phyloP scores from a whole-genome alignment of 371 early-diverging fungal species.

The Mucor plumbeus region DNA sequence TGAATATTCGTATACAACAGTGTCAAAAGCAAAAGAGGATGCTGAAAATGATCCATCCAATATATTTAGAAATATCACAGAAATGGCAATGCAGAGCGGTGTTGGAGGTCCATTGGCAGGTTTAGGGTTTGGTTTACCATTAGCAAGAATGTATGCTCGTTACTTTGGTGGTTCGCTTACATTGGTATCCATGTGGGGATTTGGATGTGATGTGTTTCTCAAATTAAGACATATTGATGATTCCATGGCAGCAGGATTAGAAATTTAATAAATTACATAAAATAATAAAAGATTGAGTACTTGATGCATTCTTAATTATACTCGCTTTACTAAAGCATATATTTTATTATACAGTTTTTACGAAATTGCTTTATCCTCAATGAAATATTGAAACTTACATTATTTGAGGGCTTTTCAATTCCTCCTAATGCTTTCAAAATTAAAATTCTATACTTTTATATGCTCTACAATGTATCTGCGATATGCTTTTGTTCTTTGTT shows the following conservation, averaged over 20 bases:
- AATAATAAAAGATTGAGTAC: too few relatives aligned
- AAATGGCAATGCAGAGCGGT: constrained; percentile 80
- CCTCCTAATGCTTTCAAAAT: too few relatives aligned
- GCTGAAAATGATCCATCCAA: constrained; percentile 47
- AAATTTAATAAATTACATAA: constrained; percentile 33
- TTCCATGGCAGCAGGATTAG: constrained; percentile 55
- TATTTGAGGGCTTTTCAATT: too few relatives aligned
- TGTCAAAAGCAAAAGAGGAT: constrained; percentile 63
- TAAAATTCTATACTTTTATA: too few relatives aligned
- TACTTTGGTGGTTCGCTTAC: constrained; percentile 95
- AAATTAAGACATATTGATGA: constrained; percentile 81
- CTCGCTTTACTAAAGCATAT: too few relatives aligned
- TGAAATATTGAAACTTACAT: too few relatives aligned
- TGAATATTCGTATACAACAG: constrained; percentile 94
- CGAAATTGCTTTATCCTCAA: too few relatives aligned
- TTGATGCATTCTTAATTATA: too few relatives aligned
- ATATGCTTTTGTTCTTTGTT: too few relatives aligned
- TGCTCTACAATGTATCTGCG: too few relatives aligned
- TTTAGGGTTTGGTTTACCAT: constrained; percentile 84
- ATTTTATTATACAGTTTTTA: too few relatives aligned
- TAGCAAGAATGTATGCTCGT: constrained; percentile 91
- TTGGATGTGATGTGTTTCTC: constrained; percentile 94
- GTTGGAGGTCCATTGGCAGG: constrained; percentile 87
- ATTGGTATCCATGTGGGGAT: constrained; percentile 82
- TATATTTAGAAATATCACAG: constrained; percentile 67